Conservation (phyloP, 1,284 basidiomycete species). For the Coniophora puteana region DNA sequence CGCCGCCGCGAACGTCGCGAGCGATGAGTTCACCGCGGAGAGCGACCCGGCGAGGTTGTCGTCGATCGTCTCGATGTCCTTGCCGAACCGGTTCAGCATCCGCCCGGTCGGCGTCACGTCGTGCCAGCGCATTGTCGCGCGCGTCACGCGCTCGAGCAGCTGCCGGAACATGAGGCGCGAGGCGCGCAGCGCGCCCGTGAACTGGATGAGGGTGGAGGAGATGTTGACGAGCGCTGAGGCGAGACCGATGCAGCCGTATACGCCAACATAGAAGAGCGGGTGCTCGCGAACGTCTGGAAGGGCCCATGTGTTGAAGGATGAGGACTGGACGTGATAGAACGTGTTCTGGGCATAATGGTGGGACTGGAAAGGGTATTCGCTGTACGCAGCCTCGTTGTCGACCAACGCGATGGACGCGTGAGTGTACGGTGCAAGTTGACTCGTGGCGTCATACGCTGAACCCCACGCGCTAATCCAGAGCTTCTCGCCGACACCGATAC, state of each 20-base stretch:
- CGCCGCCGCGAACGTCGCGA: slow-evolving; percentile 62
- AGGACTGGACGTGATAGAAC: slow-evolving; percentile 13
- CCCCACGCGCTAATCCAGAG: slow-evolving; percentile 55
- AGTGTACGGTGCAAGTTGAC: slow-evolving; percentile 15
- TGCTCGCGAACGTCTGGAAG: slow-evolving; percentile 42
- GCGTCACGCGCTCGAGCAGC: slow-evolving; percentile 41
- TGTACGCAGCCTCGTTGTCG: slow-evolving; percentile 28
- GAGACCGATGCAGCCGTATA: slow-evolving; percentile 44
- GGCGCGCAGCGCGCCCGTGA: slow-evolving; percentile 44
- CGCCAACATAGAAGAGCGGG: slow-evolving; percentile 47
- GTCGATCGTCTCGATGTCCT: slow-evolving; percentile 49
- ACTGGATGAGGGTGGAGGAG: slow-evolving; percentile 35
- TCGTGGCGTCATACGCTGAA: slow-evolving; percentile 32
- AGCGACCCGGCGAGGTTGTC: slow-evolving; percentile 45
- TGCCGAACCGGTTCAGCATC: slow-evolving; percentile 53
- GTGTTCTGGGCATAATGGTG: slow-evolving; percentile 12
- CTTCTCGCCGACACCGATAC: slow-evolving; percentile 44
- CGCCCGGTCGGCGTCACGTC: slow-evolving; percentile 50
- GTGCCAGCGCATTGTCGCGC: slow-evolving; percentile 51
- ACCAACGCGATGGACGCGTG: slow-evolving; percentile 22
- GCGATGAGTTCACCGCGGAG: slow-evolving; percentile 67
- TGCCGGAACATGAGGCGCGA: slow-evolving; percentile 41
- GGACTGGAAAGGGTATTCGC: slow-evolving; percentile 16
- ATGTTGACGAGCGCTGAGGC: slow-evolving; percentile 34
- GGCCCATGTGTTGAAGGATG: slow-evolving; percentile 5